Percentiles rank a stretch among this genome's conserved stretches.
These are phyloP conservation scores for Backusella parvicylindrica DNA, from an alignment of 192 early-diverging fungal species.

Conservation along the genomic window DNA sequence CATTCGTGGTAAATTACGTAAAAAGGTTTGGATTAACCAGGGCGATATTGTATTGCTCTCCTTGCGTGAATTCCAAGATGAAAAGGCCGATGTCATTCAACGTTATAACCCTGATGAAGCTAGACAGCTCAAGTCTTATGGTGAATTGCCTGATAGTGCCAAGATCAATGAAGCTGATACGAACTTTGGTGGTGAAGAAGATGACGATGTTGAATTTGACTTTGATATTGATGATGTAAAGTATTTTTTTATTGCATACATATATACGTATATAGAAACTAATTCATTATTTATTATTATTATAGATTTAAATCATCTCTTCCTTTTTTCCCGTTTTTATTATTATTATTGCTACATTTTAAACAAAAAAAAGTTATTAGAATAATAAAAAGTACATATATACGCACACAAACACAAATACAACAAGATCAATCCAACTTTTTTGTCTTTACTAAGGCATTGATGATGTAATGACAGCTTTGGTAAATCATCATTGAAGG, in stretches of 20 bases:
- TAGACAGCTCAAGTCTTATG: conserved; percentile 85
- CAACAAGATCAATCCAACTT: neutral
- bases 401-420: neutral
- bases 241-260: neutral
- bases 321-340: neutral
- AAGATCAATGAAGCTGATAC: conserved; percentile 84
- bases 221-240: conserved; percentile 90
- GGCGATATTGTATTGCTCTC: conserved; percentile 91
- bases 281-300: neutral
- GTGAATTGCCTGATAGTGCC: conserved; percentile 84
- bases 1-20: conserved; percentile 97
- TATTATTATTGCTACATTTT: neutral
- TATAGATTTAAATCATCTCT: conserved; percentile 10
- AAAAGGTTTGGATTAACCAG: conserved; percentile 95
- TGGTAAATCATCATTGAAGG: neutral
- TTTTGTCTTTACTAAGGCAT: neutral
- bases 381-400: neutral
- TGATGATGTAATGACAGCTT: neutral
- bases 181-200: conserved; percentile 54
- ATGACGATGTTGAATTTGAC: conserved; percentile 77
- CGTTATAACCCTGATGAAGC: conserved; percentile 98
- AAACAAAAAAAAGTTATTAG: neutral
- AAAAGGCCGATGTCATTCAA: conserved; percentile 87
- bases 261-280: no score
- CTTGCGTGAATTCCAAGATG: conserved; percentile 92